Evolutionary conservation across 495 filamentous ascomycete genomes (phyloP).

Genomic region (Baudoinia panamericana): DNA sequence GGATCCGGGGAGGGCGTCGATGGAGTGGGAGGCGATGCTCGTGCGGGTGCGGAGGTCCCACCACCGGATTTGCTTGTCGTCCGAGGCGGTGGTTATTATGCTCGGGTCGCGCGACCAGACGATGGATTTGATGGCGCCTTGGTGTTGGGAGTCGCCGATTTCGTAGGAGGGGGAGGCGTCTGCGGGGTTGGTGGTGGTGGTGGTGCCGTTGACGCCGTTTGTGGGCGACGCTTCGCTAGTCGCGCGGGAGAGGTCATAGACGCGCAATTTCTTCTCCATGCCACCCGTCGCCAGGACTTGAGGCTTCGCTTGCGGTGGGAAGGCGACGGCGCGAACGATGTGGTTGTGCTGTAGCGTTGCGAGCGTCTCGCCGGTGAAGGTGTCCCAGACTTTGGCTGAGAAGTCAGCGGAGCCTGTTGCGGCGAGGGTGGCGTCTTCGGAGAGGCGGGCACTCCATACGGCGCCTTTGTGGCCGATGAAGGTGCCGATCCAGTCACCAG

Average conservation of each 20-base stretch:
- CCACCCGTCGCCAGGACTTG: constrained; percentile 82
- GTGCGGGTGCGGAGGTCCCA: constrained; percentile 71
- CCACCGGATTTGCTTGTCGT: constrained; percentile 86
- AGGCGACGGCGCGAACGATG: constrained; percentile 86
- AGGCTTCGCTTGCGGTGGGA: constrained; percentile 60
- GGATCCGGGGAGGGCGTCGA: constrained; percentile 74
- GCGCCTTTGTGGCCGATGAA: constrained; percentile 97
- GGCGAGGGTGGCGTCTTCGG: constrained; percentile 72
- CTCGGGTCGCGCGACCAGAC: constrained; percentile 83
- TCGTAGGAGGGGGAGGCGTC: constrained; percentile 46
- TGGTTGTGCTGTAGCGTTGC: constrained; percentile 82
- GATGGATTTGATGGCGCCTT: constrained; percentile 81
- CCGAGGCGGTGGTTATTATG: constrained; percentile 73
- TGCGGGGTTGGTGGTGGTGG: constrained; percentile 9
- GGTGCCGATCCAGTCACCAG: constrained; percentile 96
- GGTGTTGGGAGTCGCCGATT: constrained; percentile 71
- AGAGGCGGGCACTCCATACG: constrained; percentile 87
- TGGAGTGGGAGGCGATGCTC: constrained; percentile 53
- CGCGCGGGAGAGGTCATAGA: constrained; percentile 64
- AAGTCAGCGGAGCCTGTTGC: constrained; percentile 94
- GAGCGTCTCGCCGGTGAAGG: constrained; percentile 79
- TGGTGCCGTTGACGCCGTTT: neutral
- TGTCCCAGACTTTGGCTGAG: constrained; percentile 97
- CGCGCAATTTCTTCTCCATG: constrained; percentile 88
- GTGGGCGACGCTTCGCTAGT: constrained; percentile 32